These are phyloP conservation scores for Penicillium paneum DNA, from an alignment of 2,329 filamentous ascomycete genomes.

Conservation along the genomic window DNA sequence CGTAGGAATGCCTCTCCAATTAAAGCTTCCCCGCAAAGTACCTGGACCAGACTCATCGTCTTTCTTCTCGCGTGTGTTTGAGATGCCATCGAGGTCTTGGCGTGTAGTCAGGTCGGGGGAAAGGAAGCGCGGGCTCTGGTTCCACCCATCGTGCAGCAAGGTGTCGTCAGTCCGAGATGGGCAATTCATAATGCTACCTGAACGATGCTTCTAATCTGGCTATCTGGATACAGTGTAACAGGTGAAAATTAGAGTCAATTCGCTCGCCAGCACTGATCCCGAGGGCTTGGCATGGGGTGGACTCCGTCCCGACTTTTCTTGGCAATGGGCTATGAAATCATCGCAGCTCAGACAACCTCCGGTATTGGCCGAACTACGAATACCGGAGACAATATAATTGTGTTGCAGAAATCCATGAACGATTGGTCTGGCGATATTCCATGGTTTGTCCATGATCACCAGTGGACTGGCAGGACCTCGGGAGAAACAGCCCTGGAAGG, in stretches of 20 bases:
- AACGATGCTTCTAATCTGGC: not conserved
- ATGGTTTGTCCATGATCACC: not conserved
- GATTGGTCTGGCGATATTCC: not conserved
- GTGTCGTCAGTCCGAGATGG: slow-evolving; percentile 53
- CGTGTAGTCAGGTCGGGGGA: slow-evolving; percentile 52
- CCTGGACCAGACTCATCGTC: slow-evolving; percentile 3
- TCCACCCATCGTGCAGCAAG: slow-evolving; percentile 51
- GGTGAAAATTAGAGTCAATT: not conserved
- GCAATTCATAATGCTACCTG: slow-evolving; percentile 48
- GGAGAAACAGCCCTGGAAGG: too few relatives aligned
- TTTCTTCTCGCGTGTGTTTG: slow-evolving; percentile 49
- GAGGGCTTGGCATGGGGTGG: slow-evolving; percentile 12
- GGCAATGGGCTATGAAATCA: slow-evolving; percentile 6
- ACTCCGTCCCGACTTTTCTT: slow-evolving; percentile 10
- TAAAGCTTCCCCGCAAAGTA: not conserved
- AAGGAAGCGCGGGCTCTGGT: slow-evolving; percentile 53
- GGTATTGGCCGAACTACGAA: slow-evolving; percentile 1
- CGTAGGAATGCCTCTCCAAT: slow-evolving; percentile 1
- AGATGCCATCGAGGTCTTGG: slow-evolving; percentile 56
- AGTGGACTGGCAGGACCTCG: not conserved
- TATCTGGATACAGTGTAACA: not conserved
- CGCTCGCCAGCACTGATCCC: slow-evolving; percentile 7
- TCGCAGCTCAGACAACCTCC: not conserved
- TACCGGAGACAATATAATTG: not conserved
- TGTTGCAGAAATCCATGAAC: not conserved